Evolutionary conservation across 495 filamentous ascomycete genomes (phyloP), one percentile per base, ranked within the genome.

Genomic region (Aspergillus panamensis): DNA sequence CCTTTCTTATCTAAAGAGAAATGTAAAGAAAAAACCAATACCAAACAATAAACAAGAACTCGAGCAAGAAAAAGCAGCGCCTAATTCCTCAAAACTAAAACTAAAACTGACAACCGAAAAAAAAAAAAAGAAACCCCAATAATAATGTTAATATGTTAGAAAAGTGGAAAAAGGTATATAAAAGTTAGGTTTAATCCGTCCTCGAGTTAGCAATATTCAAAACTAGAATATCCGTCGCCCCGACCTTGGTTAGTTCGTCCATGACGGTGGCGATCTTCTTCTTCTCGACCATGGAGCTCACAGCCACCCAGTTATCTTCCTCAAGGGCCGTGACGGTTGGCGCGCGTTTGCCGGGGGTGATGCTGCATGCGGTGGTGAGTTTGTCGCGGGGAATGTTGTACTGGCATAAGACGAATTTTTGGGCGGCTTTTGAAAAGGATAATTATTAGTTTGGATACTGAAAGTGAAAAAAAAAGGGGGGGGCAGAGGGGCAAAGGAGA

Each of bases 301-400:
- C 86, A 51, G 94, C 92, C 20, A 97, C 91, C 94, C 94, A 98
- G 42, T 86, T 87, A 48, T 89, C 84, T 69, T 89, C 89, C 58
- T 96, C 94, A 5, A 98, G 79, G 6, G 87, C 77, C 14, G 86
- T 97, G 65, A 97, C 82, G 6, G 91, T 96, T 3, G 95, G 92
- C 12, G 94, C 94, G 55, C 95, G 87, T 76, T 96, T 96, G 55
- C 94, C 94, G 1, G 95, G 94, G 0, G 94, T 97, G 71, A 97
- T 88, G 61, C 80, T 81, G 33, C 79, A 84, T n/a, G 86, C 92
- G 10, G 70, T 76, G 1, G 80, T 63, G 32, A 98, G 82, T 55
- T 83, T 78, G 31, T 69, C 50, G 20, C 92, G 86, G 49, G 84
- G 78, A 43, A 97, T 84, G 73, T 98, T 98, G 81, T 97, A 98